These are phyloP conservation scores for Phytopythium ostracodes DNA, from an alignment of 352 stramenopile genomes.

Conservation along the genomic window DNA sequence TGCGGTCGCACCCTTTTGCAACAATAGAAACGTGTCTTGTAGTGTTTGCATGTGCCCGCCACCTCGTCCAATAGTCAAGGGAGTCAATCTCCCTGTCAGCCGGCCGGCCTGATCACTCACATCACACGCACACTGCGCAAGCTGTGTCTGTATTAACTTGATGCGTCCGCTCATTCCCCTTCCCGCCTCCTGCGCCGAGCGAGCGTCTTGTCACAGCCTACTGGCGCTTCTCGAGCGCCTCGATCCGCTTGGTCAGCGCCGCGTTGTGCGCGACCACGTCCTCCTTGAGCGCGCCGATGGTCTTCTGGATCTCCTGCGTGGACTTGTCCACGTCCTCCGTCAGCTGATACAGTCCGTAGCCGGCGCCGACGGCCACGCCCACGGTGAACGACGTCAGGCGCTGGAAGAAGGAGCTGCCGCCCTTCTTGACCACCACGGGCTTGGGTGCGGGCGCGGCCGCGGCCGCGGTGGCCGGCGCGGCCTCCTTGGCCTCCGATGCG, in stretches of 20 bases:
- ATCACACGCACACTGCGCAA: background rate
- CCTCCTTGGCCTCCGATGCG: conserved; percentile 55
- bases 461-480: conserved; percentile 3
- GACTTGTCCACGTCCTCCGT: conserved; percentile 69
- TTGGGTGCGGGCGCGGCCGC: conserved; percentile 17
- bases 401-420: conserved; percentile 69
- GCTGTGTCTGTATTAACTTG: background rate
- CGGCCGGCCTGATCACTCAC: too few relatives aligned
- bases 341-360: conserved; percentile 66
- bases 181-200: background rate
- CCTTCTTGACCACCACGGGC: conserved; percentile 33
- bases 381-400: conserved; percentile 67
- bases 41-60: background rate
- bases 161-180: background rate
- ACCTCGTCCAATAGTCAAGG: background rate
- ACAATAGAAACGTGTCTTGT: background rate
- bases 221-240: conserved; percentile 69
- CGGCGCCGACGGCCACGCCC: conserved; percentile 55
- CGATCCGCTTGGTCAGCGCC: conserved; percentile 66
- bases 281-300: conserved; percentile 58
- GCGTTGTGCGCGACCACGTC: conserved; percentile 68
- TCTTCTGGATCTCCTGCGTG: conserved; percentile 65
- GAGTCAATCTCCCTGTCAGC: background rate
- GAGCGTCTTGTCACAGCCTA: conserved; percentile 14
- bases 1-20: background rate